These are phyloP conservation scores for Sphagnum magellanicum DNA, from an alignment of 228 moss, liverwort and hornwort genomes.

Conservation along the genomic window DNA sequence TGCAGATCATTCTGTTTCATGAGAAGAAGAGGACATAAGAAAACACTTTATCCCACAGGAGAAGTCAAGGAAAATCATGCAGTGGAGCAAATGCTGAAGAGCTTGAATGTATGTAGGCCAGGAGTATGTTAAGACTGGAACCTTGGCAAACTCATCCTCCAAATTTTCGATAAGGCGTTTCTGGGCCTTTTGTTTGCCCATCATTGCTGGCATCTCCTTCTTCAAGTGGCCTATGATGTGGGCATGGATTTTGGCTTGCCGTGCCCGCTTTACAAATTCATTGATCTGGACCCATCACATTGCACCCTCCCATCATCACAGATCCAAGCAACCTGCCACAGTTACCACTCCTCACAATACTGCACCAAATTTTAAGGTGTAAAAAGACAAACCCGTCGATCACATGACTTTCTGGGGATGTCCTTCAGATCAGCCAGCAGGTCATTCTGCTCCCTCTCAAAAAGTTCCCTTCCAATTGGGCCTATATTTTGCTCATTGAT, in stretches of 20 bases:
- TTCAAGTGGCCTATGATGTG: conserved; percentile 92
- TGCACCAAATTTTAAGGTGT: no score
- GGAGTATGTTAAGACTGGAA: conserved; percentile 1
- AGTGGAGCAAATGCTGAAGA: no score
- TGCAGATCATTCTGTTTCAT: no score
- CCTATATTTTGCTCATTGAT: conserved; percentile 75
- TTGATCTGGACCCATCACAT: conserved; percentile 52
- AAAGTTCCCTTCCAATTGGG: conserved; percentile 75
- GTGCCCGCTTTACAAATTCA: conserved; percentile 97
- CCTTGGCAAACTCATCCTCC: conserved; percentile 91
- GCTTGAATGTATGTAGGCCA: no score
- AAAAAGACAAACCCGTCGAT: conserved; percentile 53
- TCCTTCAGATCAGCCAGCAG: conserved; percentile 92
- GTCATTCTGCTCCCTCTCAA: conserved; percentile 91
- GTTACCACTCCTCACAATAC: no score
- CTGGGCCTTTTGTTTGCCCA: conserved; percentile 90
- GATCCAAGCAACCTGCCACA: not conserved
- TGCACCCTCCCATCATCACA: not conserved
- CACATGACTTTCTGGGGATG: conserved; percentile 95
- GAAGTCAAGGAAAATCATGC: no score
- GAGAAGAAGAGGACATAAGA: no score
- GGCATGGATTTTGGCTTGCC: conserved; percentile 91
- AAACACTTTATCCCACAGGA: no score
- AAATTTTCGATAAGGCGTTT: conserved; percentile 78
- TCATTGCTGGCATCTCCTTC: conserved; percentile 96